phyloP scores from a whole-genome alignment of 75 land plant genomes.

The Picea glauca region DNA sequence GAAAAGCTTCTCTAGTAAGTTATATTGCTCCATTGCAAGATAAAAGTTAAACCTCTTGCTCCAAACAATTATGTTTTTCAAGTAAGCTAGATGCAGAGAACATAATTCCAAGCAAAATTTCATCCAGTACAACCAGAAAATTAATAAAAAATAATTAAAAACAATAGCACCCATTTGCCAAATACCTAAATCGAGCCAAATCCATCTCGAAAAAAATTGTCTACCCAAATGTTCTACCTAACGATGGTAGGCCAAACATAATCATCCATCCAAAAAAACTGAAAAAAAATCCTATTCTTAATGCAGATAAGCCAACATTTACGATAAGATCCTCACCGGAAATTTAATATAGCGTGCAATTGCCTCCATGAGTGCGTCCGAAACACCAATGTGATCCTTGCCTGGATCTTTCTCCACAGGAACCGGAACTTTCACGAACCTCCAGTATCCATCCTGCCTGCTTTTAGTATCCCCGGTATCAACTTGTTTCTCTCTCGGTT shows the following conservation, averaged over 20 bases:
- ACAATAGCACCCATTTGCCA: no score
- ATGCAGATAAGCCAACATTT: neutral
- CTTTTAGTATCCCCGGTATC: slow-evolving; percentile 15
- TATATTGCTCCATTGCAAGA: no score
- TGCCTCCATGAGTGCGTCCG: slow-evolving; percentile 54
- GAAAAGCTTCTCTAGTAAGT: no score
- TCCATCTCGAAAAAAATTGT: neutral
- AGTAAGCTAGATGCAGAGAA: no score
- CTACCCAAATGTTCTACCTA: neutral
- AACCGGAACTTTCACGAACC: slow-evolving; percentile 71
- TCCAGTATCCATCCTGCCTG: slow-evolving; percentile 66
- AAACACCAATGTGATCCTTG: slow-evolving; percentile 61
- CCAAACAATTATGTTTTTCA: no score
- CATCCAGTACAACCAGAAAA: no score
- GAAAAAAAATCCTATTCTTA: slow-evolving; percentile 7
- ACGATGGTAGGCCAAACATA: neutral
- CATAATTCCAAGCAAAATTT: no score
- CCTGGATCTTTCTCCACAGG: slow-evolving; percentile 72
- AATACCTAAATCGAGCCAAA: neutral
- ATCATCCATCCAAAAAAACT: neutral
- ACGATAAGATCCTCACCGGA: slow-evolving; percentile 46
- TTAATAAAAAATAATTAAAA: no score
- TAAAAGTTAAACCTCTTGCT: no score
- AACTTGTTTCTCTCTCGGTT: slow-evolving; percentile 9
- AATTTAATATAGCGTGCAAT: slow-evolving; percentile 74